Conservation (phyloP, 1,139 yeast species). For the Debaryomyces singareniensis region DNA sequence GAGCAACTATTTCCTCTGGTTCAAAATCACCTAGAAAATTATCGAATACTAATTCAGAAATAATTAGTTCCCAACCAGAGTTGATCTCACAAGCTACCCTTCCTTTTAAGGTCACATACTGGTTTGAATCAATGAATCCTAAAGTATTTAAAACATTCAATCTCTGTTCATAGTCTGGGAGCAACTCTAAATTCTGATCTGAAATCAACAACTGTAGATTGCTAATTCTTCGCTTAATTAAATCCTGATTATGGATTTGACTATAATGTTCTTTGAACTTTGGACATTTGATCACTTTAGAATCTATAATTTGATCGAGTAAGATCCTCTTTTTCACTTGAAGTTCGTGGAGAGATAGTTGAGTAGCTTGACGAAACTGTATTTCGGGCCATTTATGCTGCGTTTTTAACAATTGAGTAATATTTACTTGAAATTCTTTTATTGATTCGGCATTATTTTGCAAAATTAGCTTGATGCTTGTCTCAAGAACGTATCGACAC, state of each 20-base stretch:
- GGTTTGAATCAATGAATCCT: constrained; percentile 69
- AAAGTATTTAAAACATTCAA: constrained; percentile 66
- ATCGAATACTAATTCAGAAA: constrained; percentile 85
- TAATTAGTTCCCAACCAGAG: constrained; percentile 82
- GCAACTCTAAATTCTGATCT: constrained; percentile 80
- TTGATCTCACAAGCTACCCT: constrained; percentile 84
- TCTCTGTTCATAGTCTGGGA: constrained; percentile 93
- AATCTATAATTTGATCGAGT: constrained; percentile 25
- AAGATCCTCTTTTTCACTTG: constrained; percentile 39
- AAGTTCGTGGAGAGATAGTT: constrained; percentile 48
- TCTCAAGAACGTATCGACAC: constrained; percentile 36
- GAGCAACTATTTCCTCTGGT: constrained; percentile 93
- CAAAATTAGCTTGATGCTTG: constrained; percentile 37
- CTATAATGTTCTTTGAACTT: constrained; percentile 44
- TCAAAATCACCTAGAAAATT: constrained; percentile 91
- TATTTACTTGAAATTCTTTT: constrained; percentile 33
- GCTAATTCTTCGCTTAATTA: constrained; percentile 46
- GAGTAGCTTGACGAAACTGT: constrained; percentile 37
- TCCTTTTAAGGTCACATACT: constrained; percentile 79
- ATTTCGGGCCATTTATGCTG: constrained; percentile 44
- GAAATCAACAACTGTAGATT: constrained; percentile 58
- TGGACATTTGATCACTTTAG: constrained; percentile 24
- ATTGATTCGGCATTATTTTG: constrained; percentile 38
- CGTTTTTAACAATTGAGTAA: constrained; percentile 30
- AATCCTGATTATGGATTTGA: constrained; percentile 41